Conservation (phyloP, 352 stramenopile genomes). For the Thraustochytrium striatum region DNA sequence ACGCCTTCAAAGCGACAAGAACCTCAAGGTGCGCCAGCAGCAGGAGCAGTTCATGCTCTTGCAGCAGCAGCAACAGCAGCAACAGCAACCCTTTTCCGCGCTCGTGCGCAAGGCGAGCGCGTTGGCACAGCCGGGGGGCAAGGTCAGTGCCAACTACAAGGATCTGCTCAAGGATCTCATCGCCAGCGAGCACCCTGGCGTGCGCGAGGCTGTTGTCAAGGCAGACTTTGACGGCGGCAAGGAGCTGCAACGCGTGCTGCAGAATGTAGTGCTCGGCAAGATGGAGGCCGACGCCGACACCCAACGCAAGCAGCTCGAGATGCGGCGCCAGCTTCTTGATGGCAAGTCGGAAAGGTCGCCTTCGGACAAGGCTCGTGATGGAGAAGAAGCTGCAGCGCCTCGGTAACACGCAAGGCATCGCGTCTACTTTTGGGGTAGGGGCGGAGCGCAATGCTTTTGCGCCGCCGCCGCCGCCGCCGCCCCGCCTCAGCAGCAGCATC, state of each 20-base stretch:
- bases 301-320: not conserved
- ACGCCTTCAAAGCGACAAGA: conserved; percentile 35
- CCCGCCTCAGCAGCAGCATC: not conserved
- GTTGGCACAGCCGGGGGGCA: not conserved
- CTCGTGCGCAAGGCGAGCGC: conserved; percentile 22
- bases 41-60: not conserved
- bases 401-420: too few species aligned
- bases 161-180: conserved; percentile 26
- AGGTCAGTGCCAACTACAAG: not conserved
- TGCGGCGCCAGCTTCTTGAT: too few species aligned
- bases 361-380: too few species aligned
- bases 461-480: too few species aligned
- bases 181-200: not conserved
- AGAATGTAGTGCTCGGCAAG: not conserved
- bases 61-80: not conserved
- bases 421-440: too few species aligned
- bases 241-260: not conserved
- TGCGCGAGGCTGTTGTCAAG: not conserved
- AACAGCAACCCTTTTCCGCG: not conserved
- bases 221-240: not conserved
- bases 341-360: too few species aligned
- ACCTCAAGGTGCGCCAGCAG: not conserved
- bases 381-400: too few species aligned
- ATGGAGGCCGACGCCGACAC: not conserved
- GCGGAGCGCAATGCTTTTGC: too few species aligned